phyloP scores from a whole-genome alignment of 78 protist species.

The Dictyostelium intermedium region DNA sequence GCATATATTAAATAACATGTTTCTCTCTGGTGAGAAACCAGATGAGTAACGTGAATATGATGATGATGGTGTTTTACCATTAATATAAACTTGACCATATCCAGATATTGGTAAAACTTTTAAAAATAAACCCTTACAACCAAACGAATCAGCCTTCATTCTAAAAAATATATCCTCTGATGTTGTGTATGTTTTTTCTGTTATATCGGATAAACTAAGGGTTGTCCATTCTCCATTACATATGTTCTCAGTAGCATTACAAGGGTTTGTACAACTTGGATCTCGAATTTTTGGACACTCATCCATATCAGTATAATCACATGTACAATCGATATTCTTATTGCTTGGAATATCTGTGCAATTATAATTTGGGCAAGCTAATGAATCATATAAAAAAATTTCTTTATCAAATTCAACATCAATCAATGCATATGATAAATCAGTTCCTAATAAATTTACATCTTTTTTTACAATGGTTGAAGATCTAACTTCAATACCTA shows the following conservation, averaged over 20 bases:
- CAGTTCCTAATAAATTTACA: constrained; percentile 20
- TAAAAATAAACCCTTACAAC: constrained; percentile 26
- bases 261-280: background rate
- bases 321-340: constrained; percentile 11
- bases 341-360: background rate
- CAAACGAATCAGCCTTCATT: constrained; percentile 1
- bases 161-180: background rate
- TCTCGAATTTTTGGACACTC: background rate
- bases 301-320: constrained; percentile 33
- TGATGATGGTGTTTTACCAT: background rate
- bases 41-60: background rate
- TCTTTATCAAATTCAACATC: constrained; percentile 41
- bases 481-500: background rate
- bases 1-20: constrained; percentile 17
- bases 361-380: constrained; percentile 33
- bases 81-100: background rate
- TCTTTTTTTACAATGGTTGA: background rate
- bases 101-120: background rate
- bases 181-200: background rate
- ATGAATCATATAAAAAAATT: background rate
- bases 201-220: background rate
- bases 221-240: background rate
- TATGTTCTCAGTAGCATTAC: background rate
- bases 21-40: background rate
- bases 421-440: constrained; percentile 53